Conservation (phyloP, 768 basidiomycete genomes). For the Sporobolomyces roseus region DNA sequence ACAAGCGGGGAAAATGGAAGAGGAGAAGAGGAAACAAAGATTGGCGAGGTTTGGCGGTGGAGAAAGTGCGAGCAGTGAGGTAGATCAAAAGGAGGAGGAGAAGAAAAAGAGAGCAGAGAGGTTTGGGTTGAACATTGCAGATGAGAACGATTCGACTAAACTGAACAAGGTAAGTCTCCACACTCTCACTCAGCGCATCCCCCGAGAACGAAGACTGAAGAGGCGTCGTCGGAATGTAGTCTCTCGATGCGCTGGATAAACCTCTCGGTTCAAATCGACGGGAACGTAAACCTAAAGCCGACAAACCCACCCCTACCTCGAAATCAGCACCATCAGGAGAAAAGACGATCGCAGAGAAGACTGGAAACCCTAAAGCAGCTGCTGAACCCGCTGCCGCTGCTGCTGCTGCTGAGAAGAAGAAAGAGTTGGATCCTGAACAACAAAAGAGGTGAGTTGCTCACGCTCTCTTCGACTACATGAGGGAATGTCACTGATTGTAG, state of each 20-base stretch:
- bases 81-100: not conserved
- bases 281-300: constrained; percentile 10
- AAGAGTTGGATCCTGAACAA: constrained; percentile 26
- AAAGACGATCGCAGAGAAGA: not conserved
- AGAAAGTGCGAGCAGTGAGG: not conserved
- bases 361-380: not conserved
- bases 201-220: too few relatives aligned
- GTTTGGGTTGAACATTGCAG: not conserved
- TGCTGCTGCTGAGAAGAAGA: too few relatives aligned
- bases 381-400: constrained; percentile 31
- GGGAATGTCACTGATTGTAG: not conserved
- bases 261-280: constrained; percentile 26
- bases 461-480: not conserved
- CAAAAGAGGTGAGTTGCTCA: not conserved
- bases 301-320: constrained; percentile 1
- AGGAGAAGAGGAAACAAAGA: constrained; percentile 26
- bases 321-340: constrained; percentile 7
- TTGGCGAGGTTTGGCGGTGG: constrained; percentile 38
- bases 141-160: not conserved
- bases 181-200: not conserved
- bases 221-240: not conserved
- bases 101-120: constrained; percentile 20
- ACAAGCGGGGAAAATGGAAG: not conserved
- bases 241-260: constrained; percentile 26
- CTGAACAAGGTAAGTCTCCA: constrained; percentile 26